phyloP scores from a whole-genome alignment of 495 filamentous ascomycete genomes.

The Penicillium malachiteum region DNA sequence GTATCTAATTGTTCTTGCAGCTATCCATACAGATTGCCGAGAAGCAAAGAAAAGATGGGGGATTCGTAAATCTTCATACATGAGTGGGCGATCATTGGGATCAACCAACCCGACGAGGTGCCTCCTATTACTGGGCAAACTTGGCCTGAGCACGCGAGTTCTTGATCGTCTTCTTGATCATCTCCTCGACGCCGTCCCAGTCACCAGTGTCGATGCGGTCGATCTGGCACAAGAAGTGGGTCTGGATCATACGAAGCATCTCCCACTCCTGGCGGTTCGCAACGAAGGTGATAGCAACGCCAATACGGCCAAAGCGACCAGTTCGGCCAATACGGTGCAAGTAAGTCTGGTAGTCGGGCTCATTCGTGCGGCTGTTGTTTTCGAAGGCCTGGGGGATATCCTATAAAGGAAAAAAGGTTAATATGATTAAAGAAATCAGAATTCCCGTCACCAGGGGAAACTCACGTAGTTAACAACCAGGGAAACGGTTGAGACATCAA shows the following conservation, averaged over 20 bases:
- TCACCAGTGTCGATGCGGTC: slow-evolving; percentile 63
- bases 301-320: slow-evolving; percentile 95
- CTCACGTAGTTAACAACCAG: slow-evolving; percentile 89
- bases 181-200: slow-evolving; percentile 83
- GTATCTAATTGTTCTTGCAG: slow-evolving; percentile 30
- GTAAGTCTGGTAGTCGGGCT: slow-evolving; percentile 87
- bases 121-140: slow-evolving; percentile 27
- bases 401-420: too few relatives aligned
- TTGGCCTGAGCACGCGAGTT: slow-evolving; percentile 66
- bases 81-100: background rate
- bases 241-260: slow-evolving; percentile 72
- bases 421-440: too few relatives aligned
- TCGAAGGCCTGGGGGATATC: slow-evolving; percentile 54
- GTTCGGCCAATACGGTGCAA: slow-evolving; percentile 98
- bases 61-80: slow-evolving; percentile 33
- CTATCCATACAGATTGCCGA: slow-evolving; percentile 17
- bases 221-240: slow-evolving; percentile 63
- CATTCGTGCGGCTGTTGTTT: slow-evolving; percentile 24
- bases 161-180: slow-evolving; percentile 81
- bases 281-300: slow-evolving; percentile 90
- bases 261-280: slow-evolving; percentile 72
- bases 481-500: slow-evolving; percentile 93
- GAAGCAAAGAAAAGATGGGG: slow-evolving; percentile 13
- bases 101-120: slow-evolving; percentile 11
- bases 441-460: too few relatives aligned